Conservation (phyloP, 495 filamentous ascomycete species). For the Thozetella sp. region DNA sequence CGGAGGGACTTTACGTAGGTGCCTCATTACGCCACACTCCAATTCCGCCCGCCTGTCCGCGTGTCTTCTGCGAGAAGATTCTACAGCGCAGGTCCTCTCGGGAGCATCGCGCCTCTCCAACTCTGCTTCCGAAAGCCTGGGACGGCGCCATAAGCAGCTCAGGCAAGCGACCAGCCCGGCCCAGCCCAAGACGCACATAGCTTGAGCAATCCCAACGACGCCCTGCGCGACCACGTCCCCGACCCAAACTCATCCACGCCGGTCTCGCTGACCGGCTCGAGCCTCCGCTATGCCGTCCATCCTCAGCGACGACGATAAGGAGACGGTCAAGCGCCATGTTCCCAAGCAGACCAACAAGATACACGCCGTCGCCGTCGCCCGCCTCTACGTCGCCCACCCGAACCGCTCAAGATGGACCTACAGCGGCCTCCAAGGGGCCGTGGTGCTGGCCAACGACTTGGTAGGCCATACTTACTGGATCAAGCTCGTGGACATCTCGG, state of each 20-base stretch:
- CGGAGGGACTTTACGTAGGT: too few relatives aligned
- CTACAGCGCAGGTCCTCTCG: too few relatives aligned
- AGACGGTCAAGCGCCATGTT: conserved; percentile 87
- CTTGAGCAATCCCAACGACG: too few relatives aligned
- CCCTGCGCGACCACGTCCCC: too few relatives aligned
- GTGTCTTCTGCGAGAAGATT: too few relatives aligned
- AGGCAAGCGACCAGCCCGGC: too few relatives aligned
- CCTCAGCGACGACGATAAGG: conserved; percentile 87
- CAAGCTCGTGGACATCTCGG: conserved; percentile 95
- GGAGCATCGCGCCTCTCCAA: too few relatives aligned
- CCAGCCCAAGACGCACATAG: too few relatives aligned
- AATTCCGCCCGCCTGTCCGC: too few relatives aligned
- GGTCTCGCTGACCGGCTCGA: neutral
- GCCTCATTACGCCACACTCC: too few relatives aligned
- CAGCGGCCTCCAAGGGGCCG: conserved; percentile 90
- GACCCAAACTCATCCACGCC: conserved; percentile 13
- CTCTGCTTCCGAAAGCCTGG: too few relatives aligned
- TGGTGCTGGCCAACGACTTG: conserved; percentile 90
- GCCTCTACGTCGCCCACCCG: conserved; percentile 92
- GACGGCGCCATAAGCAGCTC: too few relatives aligned
- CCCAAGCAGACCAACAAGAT: conserved; percentile 95
- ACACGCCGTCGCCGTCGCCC: conserved; percentile 87
- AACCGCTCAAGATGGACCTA: conserved; percentile 87
- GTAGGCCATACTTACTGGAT: conserved; percentile 96
- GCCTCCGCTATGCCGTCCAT: conserved; percentile 78